Conservation (phyloP, 1,284 basidiomycete species). For the Melampsora larici-populina region DNA sequence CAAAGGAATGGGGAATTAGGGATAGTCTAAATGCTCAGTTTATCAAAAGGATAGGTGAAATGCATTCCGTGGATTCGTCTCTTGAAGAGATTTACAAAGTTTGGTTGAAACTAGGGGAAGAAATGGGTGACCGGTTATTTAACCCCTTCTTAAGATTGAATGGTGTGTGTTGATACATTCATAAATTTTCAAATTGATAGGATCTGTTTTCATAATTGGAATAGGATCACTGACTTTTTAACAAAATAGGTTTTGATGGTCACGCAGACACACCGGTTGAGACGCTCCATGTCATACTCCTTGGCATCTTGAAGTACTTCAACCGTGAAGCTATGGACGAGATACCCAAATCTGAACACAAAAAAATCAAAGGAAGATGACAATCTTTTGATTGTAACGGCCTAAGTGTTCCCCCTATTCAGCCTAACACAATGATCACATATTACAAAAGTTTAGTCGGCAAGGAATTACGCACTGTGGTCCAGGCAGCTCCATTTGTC, state of each 20-base stretch:
- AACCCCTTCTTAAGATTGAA: background rate
- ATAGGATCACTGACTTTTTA: conserved; percentile 1
- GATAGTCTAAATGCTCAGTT: background rate
- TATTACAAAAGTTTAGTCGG: too few species aligned
- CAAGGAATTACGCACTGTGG: too few species aligned
- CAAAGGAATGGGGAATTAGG: background rate
- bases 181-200: background rate
- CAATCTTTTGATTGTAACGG: conserved; percentile 49
- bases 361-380: conserved; percentile 49
- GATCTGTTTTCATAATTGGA: background rate
- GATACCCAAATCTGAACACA: conserved; percentile 43
- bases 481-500: too few species aligned
- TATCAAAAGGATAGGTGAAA: background rate
- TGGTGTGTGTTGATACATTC: background rate
- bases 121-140: background rate
- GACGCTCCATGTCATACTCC: conserved; percentile 54
- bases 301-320: conserved; percentile 55
- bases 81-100: background rate
- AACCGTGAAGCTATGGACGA: conserved; percentile 48
- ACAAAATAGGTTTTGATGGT: conserved; percentile 51
- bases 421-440: too few species aligned
- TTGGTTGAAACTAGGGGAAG: background rate
- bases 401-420: conserved; percentile 47
- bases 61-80: background rate
- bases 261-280: conserved; percentile 55